Evolutionary conservation across 768 basidiomycete genomes (phyloP), one percentile per base, ranked within the genome.

Genomic region (Hygrocybe coccinea): DNA sequence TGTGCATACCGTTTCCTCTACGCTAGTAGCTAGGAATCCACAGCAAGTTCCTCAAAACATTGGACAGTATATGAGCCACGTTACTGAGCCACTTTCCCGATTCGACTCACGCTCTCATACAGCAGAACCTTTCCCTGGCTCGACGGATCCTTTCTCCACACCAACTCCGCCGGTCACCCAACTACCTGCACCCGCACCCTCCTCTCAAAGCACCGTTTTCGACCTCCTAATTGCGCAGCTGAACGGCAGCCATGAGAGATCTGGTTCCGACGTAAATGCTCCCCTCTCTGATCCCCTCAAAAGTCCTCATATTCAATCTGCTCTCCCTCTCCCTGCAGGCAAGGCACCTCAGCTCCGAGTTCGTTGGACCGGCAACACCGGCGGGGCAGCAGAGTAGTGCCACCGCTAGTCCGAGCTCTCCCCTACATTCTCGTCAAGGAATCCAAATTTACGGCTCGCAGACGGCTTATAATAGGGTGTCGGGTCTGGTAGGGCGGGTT

Each of bases 191-290:
- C 52, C 17, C 38, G 29, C 17, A 24, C 60, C 55, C 17, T 68
- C 67, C 38, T 64, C 71, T 17, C 71, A 80, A 35, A 67, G 78
- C 56, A 84, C 86, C 15, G 86, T 88, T 62, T 72, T 91, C 50
- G 85, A 85, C 63, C 67, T 85, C 10, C 70, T 88, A 21, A 75
- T 84, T 14, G 77, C 85, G 22, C 75, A 76, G 19, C 64, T 87
- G n/a, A 77, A 79, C 19, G 75, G 77, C 17, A 72, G 74, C 35
- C 65, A 62, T 5, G 68, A 63, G 46, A 82, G 82, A 15, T 63
- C 74, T 14, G 75, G 84, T 62, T 86, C 86, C 67, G 86, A 89
- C 67, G 87, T 87, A 68, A 75, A 83, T 73, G 60, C 12, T 57
- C 58, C 56, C 48, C 55, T 58, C 62, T 47, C 56, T 56, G 58